Conservation (phyloP, 108 stramenopile genomes). For the Epithemia pelagica region DNA sequence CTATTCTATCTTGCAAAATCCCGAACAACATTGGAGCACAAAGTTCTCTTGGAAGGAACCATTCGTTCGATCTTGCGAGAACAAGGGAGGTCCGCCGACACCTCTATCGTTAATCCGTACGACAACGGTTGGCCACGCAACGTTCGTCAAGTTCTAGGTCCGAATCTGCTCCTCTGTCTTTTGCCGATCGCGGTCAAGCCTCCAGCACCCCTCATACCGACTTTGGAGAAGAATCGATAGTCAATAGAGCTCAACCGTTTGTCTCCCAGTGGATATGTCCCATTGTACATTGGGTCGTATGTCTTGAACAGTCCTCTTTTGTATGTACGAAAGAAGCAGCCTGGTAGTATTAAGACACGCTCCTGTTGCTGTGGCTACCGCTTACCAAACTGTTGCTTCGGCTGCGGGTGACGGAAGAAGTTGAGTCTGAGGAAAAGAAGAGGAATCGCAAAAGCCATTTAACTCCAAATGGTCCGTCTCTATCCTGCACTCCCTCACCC, state of each 20-base stretch:
- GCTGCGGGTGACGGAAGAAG: conserved; percentile 40
- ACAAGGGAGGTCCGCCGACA: background rate
- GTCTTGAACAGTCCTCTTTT: too few species aligned
- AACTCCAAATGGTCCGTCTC: conserved; percentile 65
- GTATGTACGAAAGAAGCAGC: too few species aligned
- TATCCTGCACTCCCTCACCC: conserved; percentile 64
- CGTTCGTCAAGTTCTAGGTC: conserved; percentile 24
- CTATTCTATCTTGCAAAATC: conserved; percentile 22
- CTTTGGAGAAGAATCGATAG: background rate
- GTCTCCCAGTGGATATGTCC: conserved; percentile 2
- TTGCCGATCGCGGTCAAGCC: conserved; percentile 15
- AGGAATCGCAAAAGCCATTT: conserved; percentile 75
- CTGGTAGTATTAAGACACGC: conserved; percentile 1
- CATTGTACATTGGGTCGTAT: too few species aligned
- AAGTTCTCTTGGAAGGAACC: conserved; percentile 23
- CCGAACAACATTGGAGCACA: conserved; percentile 44
- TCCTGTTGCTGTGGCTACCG: conserved; percentile 21
- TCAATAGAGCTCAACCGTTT: background rate
- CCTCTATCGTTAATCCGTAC: conserved; percentile 23
- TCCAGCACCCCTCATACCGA: background rate
- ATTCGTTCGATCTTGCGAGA: background rate
- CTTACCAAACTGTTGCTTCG: conserved; percentile 75
- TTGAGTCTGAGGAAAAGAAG: conserved; percentile 36
- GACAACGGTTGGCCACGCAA: conserved; percentile 35
- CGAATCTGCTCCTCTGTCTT: conserved; percentile 14